These are phyloP conservation scores for Euphorbia lathyris DNA, from an alignment of 345 rosid genomes.

Conservation along the genomic window DNA sequence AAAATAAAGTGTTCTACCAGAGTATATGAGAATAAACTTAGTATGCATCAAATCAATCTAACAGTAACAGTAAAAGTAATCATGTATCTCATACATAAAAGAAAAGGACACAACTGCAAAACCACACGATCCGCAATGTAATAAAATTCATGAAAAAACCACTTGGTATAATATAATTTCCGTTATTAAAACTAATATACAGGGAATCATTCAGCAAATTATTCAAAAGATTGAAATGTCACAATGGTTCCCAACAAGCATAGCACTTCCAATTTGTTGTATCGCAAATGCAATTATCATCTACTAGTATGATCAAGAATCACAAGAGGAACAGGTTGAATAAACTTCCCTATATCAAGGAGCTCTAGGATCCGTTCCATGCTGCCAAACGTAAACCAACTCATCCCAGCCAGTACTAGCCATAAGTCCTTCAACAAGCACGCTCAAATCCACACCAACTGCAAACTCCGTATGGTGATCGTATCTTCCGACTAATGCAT, in stretches of 20 bases:
- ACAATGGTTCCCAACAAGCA: not conserved
- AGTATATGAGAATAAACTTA: not conserved
- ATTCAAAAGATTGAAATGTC: not conserved
- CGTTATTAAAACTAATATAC: slow-evolving; percentile 16
- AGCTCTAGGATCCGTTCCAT: slow-evolving; percentile 86
- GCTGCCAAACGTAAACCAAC: slow-evolving; percentile 88
- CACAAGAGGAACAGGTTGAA: not conserved
- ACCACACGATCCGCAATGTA: not conserved
- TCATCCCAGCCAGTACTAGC: slow-evolving; percentile 98
- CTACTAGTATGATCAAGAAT: not conserved
- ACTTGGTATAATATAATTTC: not conserved
- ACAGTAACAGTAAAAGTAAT: not conserved
- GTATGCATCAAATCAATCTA: not conserved
- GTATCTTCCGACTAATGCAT: slow-evolving; percentile 71
- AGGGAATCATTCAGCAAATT: slow-evolving; percentile 1
- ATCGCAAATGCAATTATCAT: not conserved
- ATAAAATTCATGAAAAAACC: not conserved
- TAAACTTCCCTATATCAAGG: slow-evolving; percentile 33
- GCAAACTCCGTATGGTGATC: slow-evolving; percentile 91
- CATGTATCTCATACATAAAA: not conserved
- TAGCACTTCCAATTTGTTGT: not conserved
- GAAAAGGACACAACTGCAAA: not conserved
- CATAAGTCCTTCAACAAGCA: slow-evolving; percentile 85
- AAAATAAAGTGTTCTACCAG: not conserved
- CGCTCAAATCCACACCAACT: slow-evolving; percentile 85